Base-by-base conservation (phyloP, 139 green algal species). In the Picochlorum sp. region DNA sequence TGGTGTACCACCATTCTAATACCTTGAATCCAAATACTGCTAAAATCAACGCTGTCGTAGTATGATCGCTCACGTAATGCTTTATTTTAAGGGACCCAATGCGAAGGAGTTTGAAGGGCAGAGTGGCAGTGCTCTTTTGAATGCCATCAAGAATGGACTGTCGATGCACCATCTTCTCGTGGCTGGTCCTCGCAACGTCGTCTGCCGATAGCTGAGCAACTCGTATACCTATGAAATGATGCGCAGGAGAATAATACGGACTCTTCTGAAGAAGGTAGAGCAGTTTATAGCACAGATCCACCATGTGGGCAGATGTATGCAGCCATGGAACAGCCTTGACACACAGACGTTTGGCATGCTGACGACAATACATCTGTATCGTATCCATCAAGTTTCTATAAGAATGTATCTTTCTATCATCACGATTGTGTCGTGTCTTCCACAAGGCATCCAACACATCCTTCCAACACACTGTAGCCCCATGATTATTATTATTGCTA, bases 1-100 rank as follows among this genome's bases (percentile, higher is more conserved):
- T 86, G 3, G 73, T 85, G 68, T 91, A 97, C 90, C 90, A 97
- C 90, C 90, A 97, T 79, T 97, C 90, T 16, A 96, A 67, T 50
- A 91, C 50, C 79, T 96, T 95, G 84, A 92, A 95, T 8, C 72
- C 85, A 74, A 95, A 95, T 15, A 95, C 85, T 2, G 79, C 73
- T n/a, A 91, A 68, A 23, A 95, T 88, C 50, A 95, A 77, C 1
- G 79, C 74, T 26, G 60, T 83, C 34, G 80, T 78, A 4, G 73
- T 61, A 71, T 93, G 77, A 58, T 57, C 58, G 59, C 26, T 28
- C 34, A 45, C 14, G 11, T 62, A 62, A 28, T 20, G 44, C 34
- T 45, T 15, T 8, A 67, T 37, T 34, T 9, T 15, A 0, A 21
- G 20, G 51, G n/a, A 20, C 16, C 23, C 51, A 7, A 0, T 16